Evolutionary conservation across 2,329 filamentous ascomycete species (phyloP).

Genomic region (Hypoxylon sp.): DNA sequence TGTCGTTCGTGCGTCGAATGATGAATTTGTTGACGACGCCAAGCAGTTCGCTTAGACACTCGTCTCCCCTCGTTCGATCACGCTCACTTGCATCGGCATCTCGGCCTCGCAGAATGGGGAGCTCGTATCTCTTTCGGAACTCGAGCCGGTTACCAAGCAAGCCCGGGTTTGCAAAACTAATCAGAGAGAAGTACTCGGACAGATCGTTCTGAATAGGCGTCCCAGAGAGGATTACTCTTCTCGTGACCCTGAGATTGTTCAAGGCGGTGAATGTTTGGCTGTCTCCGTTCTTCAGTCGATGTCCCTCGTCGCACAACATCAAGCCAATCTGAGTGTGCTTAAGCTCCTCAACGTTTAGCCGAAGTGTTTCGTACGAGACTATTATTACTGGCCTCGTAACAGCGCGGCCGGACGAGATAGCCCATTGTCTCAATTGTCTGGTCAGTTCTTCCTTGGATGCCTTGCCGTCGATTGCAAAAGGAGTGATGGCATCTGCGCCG

Average conservation of each 20-base stretch:
- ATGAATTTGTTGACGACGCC: constrained; percentile 96
- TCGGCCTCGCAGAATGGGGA: constrained; percentile 89
- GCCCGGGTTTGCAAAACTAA: constrained; percentile 95
- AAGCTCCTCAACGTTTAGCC: constrained; percentile 88
- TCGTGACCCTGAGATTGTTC: constrained; percentile 87
- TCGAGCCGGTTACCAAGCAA: constrained; percentile 88
- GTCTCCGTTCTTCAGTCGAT: constrained; percentile 95
- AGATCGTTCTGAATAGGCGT: constrained; percentile 98
- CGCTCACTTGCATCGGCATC: constrained; percentile 88
- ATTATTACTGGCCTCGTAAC: constrained; percentile 94
- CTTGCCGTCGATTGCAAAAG: constrained; percentile 97
- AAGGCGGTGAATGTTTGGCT: constrained; percentile 93
- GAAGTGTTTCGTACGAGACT: constrained; percentile 95
- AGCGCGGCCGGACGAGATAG: constrained; percentile 86
- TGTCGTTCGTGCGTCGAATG: constrained; percentile 96
- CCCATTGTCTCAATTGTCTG: constrained; percentile 92
- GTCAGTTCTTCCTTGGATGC: constrained; percentile 93
- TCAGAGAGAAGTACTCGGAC: constrained; percentile 95
- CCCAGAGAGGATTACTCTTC: constrained; percentile 92
- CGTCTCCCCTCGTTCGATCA: constrained; percentile 83
- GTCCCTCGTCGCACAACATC: constrained; percentile 94
- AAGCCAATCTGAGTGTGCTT: constrained; percentile 90
- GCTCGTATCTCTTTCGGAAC: constrained; percentile 92
- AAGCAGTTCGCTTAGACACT: constrained; percentile 81
- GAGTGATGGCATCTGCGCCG: constrained; percentile 85